Evolutionary conservation across 164 flowering plant species (phyloP), one percentile per base, ranked within the genome.

Genomic region (Malania oleifera): DNA sequence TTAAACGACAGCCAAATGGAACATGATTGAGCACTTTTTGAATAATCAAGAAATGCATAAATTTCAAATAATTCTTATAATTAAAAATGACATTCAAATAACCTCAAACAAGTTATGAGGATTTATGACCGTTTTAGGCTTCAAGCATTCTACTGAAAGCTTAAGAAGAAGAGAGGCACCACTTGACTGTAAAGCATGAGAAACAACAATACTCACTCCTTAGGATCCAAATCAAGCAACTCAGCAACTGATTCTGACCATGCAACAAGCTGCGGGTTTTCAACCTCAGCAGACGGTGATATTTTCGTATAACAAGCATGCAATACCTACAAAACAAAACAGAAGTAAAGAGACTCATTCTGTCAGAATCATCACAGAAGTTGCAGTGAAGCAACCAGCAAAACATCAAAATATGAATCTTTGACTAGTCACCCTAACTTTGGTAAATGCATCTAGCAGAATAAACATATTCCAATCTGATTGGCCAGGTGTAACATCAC

Each of bases 281-380:
- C 93, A 35, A 87, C 91, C 73, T 85, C 87, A 57, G 60, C 93
- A 40, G 99, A 90, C 0, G 99, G 96, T 13, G 79, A 76, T 17
- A 95, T 90, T 77, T 80, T 87, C 22, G 95, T 69, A 70, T 91
- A 95, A 54, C 97, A 95, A 56, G 99, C 91, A 77, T 80, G 96
- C 14, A 80, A 67, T 5, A 95, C 99, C 99, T 95, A 56, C 52
- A 70, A 59, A 14, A 17, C 37, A 60, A 56, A 29, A 47, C 15
- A 38, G 10, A 10, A 43, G 18, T 10, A n/a, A 17, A 43, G 46
- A 18, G 9, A 43, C 46, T 43, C 7, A 17, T 6, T 43, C 5
- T 18, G 22, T 18, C 11, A 34, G 11, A 34, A 34, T 12, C 38
- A 34, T 7, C 38, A 34, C 7, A 34, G 38, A 12, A 34, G 0